Evolutionary conservation across 306 rosid genomes (phyloP), one percentile per base, ranked within the genome.

Genomic region (Lathyrus aphaca): DNA sequence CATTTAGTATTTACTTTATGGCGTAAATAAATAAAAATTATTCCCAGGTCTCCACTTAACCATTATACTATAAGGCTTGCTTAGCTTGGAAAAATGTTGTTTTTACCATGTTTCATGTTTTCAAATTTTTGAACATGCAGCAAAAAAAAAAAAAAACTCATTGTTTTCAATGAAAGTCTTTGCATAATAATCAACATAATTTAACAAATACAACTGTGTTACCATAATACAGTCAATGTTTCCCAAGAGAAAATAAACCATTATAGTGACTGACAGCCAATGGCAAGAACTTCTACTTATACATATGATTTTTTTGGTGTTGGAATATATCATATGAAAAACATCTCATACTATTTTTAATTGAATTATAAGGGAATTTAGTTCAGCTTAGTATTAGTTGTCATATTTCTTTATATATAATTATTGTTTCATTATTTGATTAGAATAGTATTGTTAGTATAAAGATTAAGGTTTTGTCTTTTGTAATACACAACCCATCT

Each of bases 271-370:
- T 30, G 35, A 39, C 8, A 37, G 57, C 42, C 49, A 78, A 49
- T 7, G 46, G 40, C 64, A 72, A 44, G 48, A 71, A 48, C 39
- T 37, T 55, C n/a, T 6, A 62, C 40, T 66, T 64, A 71, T 46
- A 17, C 16, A 46, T 45, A 57, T 45, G 29, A 15, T 65, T 71
- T 55, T 21, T 29, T 12, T 65, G 25, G 42, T 38, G 15, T 37
- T 38, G 25, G 29, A 61, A 17, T 38, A 61, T 61, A 61, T 38
- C 55, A 16, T 49, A 48, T 48, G 15, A 18, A 38, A 61, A 38
- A 18, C 30, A 61, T 11, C 37, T 37, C 5, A 37, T 61, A 32
- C 38, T 61, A 38, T 61, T 25, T 17, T 37, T 37, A 29, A 59
- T 11, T 61, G 66, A 17, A 60, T 37, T 17, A 35, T 60, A 37